Evolutionary conservation across 108 stramenopile genomes (phyloP), one percentile per base, ranked within the genome.

Genomic region (Heterococcus sp.): DNA sequence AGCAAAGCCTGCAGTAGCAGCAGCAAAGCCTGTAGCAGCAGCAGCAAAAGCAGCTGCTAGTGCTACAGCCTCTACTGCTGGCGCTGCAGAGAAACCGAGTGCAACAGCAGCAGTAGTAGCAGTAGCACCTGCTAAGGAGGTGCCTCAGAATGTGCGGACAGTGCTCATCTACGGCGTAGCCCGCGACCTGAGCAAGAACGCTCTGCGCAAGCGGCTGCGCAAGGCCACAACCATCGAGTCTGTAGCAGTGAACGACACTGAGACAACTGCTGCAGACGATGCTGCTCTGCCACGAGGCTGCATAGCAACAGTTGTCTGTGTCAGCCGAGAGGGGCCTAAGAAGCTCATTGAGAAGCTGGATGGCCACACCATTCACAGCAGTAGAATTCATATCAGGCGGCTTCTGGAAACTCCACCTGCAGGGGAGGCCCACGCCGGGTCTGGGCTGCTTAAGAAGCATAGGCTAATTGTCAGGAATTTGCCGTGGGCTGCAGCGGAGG

Each of bases 401-500:
- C 32, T 75, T 1, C 33, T 82, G 73, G 74, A 82, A 32, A 32
- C 75, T 26, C 35, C 26, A 28, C 46, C 64, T 33, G 65, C n/a
- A 35, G 72, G 34, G 38, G 74, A 37, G 26, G 28, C 11, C 64
- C 21, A 11, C 5, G 65, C 21, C 5, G 8, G 4, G 2, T 78
- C 69, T 30, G 30, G 29, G 35, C 2, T 37, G 21, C 35, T 71
- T 69, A 76, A 76, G 63, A 69, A 75, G 70, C 75, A 75, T 65
- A 75, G 87, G 32, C 77, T 87, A 2, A 87, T 87, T 37, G 75
- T 87, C 29, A 82, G 87, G 29, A 87, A 87, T 73, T 40, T 87
- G 2, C 69, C 69, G 38, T 87, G 86, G 32, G 74, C 84, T 38
- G 87, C 87, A 2, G 76, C 76, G 11, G 85, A 87, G 29, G 82